Conservation (phyloP, 2,329 filamentous ascomycete genomes). For the Teratosphaeria pseudoeucalypti region DNA sequence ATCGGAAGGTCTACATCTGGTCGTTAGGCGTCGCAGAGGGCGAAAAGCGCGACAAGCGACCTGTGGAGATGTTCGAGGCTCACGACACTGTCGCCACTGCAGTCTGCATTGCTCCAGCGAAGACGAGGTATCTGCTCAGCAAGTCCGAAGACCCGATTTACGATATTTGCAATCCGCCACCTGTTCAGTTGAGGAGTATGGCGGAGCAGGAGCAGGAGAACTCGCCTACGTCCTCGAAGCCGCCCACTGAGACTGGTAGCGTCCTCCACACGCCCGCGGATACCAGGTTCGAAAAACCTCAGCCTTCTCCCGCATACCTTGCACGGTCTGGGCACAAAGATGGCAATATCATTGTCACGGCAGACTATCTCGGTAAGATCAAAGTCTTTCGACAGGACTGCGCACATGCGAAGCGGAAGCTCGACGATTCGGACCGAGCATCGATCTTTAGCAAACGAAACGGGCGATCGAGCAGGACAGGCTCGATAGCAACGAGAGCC, state of each 20-base stretch:
- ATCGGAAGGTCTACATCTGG: conserved; percentile 86
- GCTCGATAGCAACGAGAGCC: conserved; percentile 28
- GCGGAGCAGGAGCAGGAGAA: conserved; percentile 45
- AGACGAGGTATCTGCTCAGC: conserved; percentile 66
- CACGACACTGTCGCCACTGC: conserved; percentile 81
- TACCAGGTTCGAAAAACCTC: conserved; percentile 25
- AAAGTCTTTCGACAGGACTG: conserved; percentile 96
- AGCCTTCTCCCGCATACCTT: conserved; percentile 66
- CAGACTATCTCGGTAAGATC: conserved; percentile 77
- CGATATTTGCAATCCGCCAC: conserved; percentile 90
- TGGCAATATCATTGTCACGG: conserved; percentile 86
- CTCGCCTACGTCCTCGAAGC: conserved; percentile 35
- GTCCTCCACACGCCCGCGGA: conserved; percentile 19
- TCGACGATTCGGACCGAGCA: conserved; percentile 55
- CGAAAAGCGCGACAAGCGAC: conserved; percentile 66
- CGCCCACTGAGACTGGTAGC: conserved; percentile 33
- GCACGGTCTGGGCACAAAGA: conserved; percentile 63
- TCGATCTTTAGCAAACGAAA: conserved; percentile 64
- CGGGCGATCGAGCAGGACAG: conserved; percentile 23
- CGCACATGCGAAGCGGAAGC: conserved; percentile 64
- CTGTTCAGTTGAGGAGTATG: conserved; percentile 67
- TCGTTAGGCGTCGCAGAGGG: conserved; percentile 50
- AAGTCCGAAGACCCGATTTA: conserved; percentile 87
- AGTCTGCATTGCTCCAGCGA: conserved; percentile 73
- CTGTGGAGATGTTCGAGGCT: conserved; percentile 82